Conservation (phyloP, 495 filamentous ascomycete species). For the Penicillium cinerascens region DNA sequence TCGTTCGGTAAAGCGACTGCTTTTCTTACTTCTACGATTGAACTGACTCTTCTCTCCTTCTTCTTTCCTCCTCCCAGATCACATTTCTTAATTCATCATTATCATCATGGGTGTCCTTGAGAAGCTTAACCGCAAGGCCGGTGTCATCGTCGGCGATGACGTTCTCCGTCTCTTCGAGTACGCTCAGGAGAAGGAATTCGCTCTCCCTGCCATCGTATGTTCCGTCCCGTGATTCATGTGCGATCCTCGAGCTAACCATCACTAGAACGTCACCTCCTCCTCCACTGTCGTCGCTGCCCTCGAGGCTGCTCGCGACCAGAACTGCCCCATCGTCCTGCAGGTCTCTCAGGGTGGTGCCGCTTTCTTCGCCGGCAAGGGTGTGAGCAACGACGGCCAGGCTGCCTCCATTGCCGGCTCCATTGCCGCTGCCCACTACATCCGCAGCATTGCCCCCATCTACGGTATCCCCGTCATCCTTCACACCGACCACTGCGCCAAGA, state of each 20-base stretch:
- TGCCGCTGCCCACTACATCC: conserved; percentile 91
- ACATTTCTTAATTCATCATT: conserved; percentile 8
- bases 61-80: conserved; percentile 7
- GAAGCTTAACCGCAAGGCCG: conserved; percentile 69
- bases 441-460: conserved; percentile 80
- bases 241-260: background rate
- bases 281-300: conserved; percentile 84
- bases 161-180: conserved; percentile 77
- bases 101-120: conserved; percentile 62
- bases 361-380: conserved; percentile 89
- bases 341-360: conserved; percentile 90
- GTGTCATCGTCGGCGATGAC: conserved; percentile 86
- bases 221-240: background rate
- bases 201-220: conserved; percentile 86
- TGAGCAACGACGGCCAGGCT: conserved; percentile 78
- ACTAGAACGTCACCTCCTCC: conserved; percentile 80
- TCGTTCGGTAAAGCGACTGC: conserved; percentile 18
- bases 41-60: conserved; percentile 5
- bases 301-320: conserved; percentile 88
- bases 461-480: conserved; percentile 88
- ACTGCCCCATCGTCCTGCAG: conserved; percentile 86
- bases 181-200: conserved; percentile 77
- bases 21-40: conserved; percentile 7
- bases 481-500: conserved; percentile 93
- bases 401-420: conserved; percentile 85